These are phyloP conservation scores for Fistulinella cinereoalba DNA, from an alignment of 1,284 basidiomycete genomes.

Conservation along the genomic window DNA sequence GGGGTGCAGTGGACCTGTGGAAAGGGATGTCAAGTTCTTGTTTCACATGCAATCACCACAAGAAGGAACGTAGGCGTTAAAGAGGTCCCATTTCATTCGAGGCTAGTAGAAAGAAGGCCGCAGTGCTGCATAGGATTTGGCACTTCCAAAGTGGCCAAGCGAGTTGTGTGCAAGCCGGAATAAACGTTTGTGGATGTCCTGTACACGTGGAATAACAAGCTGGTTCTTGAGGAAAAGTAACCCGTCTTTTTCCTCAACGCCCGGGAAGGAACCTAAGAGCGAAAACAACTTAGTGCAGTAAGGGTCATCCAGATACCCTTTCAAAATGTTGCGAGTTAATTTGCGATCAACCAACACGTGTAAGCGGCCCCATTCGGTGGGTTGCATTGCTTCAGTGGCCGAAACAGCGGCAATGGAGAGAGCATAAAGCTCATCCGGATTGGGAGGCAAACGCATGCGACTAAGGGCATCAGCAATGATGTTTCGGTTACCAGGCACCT, in stretches of 20 bases:
- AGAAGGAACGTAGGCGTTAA: constrained; percentile 25
- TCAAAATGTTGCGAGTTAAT: constrained; percentile 16
- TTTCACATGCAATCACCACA: constrained; percentile 38
- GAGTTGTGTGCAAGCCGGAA: not conserved
- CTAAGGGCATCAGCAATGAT: not conserved
- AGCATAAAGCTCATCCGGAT: no score
- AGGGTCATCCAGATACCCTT: constrained; percentile 28
- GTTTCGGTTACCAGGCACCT: not conserved
- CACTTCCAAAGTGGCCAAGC: not conserved
- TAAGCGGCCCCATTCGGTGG: no score
- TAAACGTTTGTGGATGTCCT: not conserved
- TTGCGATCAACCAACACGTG: constrained; percentile 8
- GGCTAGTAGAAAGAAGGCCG: constrained; percentile 40
- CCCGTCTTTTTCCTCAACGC: not conserved
- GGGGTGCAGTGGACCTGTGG: constrained; percentile 32
- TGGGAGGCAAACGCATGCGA: no score
- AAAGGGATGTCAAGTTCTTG: constrained; percentile 17
- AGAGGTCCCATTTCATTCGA: constrained; percentile 35
- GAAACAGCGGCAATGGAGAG: no score
- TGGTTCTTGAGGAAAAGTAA: not conserved
- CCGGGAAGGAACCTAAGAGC: not conserved
- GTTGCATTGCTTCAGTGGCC: no score
- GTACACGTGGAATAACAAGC: not conserved
- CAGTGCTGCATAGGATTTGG: constrained; percentile 22
- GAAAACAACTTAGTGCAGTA: constrained; percentile 27